Evolutionary conservation across 495 filamentous ascomycete genomes (phyloP).

Genomic region (Aspergillus egyptiacus): DNA sequence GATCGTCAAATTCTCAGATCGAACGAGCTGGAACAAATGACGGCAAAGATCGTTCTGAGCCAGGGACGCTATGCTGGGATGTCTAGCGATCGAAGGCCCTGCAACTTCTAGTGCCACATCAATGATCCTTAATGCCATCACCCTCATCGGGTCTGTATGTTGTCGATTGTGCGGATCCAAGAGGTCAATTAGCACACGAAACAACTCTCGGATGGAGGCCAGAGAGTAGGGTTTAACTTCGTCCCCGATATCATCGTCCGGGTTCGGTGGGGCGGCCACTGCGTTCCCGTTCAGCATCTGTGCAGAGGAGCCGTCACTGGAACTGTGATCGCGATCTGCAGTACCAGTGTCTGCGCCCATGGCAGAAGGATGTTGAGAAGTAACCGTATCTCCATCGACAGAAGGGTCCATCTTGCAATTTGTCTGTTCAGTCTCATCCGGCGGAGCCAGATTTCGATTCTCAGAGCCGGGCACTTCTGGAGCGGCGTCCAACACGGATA

Average conservation of each 20-base stretch:
- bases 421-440: constrained; percentile 39
- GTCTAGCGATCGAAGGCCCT: constrained; percentile 89
- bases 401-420: constrained; percentile 82
- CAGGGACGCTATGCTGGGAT: constrained; percentile 79
- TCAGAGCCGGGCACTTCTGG: constrained; percentile 56
- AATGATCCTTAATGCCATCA: constrained; percentile 95
- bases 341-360: constrained; percentile 39
- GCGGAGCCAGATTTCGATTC: constrained; percentile 50
- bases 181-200: constrained; percentile 90
- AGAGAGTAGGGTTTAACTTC: constrained; percentile 84
- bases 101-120: constrained; percentile 97
- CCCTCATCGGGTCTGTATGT: constrained; percentile 89
- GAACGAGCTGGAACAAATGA: constrained; percentile 92
- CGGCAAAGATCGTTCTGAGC: constrained; percentile 93
- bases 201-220: constrained; percentile 88
- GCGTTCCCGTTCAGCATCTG: constrained; percentile 39
- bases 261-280: constrained; percentile 39
- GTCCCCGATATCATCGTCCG: constrained; percentile 31
- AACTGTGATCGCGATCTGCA: constrained; percentile 31
- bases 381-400: constrained; percentile 63
- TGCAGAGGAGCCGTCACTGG: constrained; percentile 31
- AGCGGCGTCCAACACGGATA: constrained; percentile 72
- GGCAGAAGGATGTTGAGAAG: constrained; percentile 41
- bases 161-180: constrained; percentile 87
- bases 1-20: constrained; percentile 91